phyloP scores from a whole-genome alignment of 2,329 filamentous ascomycete genomes.

The Dothideomycetes sp. region DNA sequence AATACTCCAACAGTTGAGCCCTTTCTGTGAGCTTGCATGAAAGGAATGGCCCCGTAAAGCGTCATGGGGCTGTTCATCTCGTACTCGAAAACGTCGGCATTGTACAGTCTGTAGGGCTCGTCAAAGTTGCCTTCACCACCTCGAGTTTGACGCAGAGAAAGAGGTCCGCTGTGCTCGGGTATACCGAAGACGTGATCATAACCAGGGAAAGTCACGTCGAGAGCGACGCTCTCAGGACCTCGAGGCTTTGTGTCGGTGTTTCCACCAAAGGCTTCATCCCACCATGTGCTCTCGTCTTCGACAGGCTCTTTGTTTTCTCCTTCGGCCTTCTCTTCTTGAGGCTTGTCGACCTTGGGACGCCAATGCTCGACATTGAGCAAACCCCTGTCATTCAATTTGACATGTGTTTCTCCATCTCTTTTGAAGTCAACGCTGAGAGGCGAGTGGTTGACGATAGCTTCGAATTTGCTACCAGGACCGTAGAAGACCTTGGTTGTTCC shows the following conservation, averaged over 20 bases:
- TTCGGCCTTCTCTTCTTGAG: conserved; percentile 49
- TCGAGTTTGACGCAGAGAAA: conserved; percentile 84
- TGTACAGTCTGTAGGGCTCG: conserved; percentile 91
- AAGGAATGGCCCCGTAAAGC: conserved; percentile 89
- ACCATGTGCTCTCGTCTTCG: conserved; percentile 82
- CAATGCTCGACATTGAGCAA: conserved; percentile 92
- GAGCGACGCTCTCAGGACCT: conserved; percentile 80
- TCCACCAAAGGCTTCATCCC: conserved; percentile 93
- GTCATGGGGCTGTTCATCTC: conserved; percentile 97
- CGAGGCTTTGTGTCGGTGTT: conserved; percentile 93
- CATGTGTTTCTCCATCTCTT: conserved; percentile 68
- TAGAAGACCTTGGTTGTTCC: conserved; percentile 68
- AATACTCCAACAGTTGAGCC: conserved; percentile 91
- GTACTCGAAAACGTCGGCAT: conserved; percentile 96
- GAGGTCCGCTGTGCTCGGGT: conserved; percentile 78
- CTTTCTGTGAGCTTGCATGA: conserved; percentile 95
- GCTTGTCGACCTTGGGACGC: conserved; percentile 71
- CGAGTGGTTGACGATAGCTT: conserved; percentile 72
- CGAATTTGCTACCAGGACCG: conserved; percentile 64
- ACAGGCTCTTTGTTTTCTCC: conserved; percentile 32
- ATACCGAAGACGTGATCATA: conserved; percentile 93
- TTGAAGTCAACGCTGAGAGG: conserved; percentile 84
- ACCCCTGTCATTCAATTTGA: conserved; percentile 85
- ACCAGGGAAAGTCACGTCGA: conserved; percentile 86
- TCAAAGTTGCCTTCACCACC: conserved; percentile 76